Percentiles rank a stretch among this genome's conserved stretches.
Evolutionary conservation across 2,329 filamentous ascomycete genomes (phyloP).

Genomic region (Xenosphaeropsis pyriputrescens): DNA sequence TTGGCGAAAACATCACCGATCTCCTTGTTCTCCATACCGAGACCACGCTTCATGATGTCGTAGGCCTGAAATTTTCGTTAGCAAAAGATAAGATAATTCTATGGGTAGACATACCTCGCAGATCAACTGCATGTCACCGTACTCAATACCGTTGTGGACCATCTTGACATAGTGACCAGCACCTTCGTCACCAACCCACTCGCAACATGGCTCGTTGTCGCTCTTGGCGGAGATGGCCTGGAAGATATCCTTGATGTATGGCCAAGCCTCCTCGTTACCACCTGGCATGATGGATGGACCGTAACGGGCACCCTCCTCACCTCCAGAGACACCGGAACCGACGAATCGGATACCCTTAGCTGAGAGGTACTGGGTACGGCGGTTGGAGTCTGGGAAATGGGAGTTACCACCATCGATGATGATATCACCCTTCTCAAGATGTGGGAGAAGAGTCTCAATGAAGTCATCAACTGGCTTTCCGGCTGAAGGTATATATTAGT

Average conservation of each 20-base stretch:
- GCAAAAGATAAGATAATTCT: slow-evolving; percentile 3
- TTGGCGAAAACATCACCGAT: slow-evolving; percentile 87
- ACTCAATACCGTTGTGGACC: slow-evolving; percentile 99
- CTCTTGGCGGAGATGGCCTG: slow-evolving; percentile 96
- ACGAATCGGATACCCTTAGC: slow-evolving; percentile 89
- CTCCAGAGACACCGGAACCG: slow-evolving; percentile 93
- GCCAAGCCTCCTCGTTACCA: slow-evolving; percentile 97
- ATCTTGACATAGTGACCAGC: slow-evolving; percentile 99
- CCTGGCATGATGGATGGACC: slow-evolving; percentile 97
- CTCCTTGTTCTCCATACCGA: slow-evolving; percentile 80
- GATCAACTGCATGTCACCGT: slow-evolving; percentile 99
- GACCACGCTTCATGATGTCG: slow-evolving; percentile 98
- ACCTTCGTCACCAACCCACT: slow-evolving; percentile 99
- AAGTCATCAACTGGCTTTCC: slow-evolving; percentile 97
- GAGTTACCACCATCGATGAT: slow-evolving; percentile 99
- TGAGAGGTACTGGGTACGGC: slow-evolving; percentile 78
- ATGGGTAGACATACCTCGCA: slow-evolving; percentile 58
- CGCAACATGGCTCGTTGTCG: slow-evolving; percentile 93
- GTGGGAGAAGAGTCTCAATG: slow-evolving; percentile 85
- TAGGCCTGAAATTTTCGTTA: slow-evolving; percentile 53
- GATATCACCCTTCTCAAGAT: slow-evolving; percentile 79
- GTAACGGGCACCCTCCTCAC: slow-evolving; percentile 97
- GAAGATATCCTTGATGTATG: slow-evolving; percentile 97
- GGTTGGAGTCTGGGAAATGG: slow-evolving; percentile 98
- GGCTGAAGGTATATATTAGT: slow-evolving; percentile 19